Evolutionary conservation across 2,329 filamentous ascomycete species (phyloP), one percentile per base, ranked within the genome.

Genomic region (Penicillium sclerotigenum): DNA sequence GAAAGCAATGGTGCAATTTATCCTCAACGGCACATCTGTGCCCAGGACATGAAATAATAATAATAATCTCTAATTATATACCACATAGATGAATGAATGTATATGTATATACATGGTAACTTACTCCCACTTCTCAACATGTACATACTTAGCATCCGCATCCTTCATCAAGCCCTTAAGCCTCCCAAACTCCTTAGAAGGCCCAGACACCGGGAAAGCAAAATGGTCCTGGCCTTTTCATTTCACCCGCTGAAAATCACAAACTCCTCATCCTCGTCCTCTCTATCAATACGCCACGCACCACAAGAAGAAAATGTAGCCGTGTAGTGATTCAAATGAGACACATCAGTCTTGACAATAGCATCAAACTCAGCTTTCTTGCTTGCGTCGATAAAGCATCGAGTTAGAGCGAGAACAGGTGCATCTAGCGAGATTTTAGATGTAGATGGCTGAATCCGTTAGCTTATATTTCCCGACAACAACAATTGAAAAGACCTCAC

Each of bases 241-340:
- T 65, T 64, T 75, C 76, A 79, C 0, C 73, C 73, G 28, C 58
- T 72, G 18, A 79, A 70, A 0, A 78, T 40, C 3, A 80, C 71
- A 61, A 74, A 79, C 46, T 80, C 76, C 13, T 77, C 72, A 43
- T 72, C 69, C 0, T 60, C 59, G 1, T 62, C 65, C 28, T 68
- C 68, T 10, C 64, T 64, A 45, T 79, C 76, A 16, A 78, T 58
- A 31, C 76, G 68, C 73, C 73, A 79, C 0, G 75, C 75, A 13
- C 72, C 71, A 11, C 67, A 66, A 33, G 73, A 59, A 2, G 47
- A 63, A 5, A 65, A 69, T 5, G 68, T 65, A 0, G 67, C 66
- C 14, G 70, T 62, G 46, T 65, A 64, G 2, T 52, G 61, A 22
- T 69, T 62, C 7, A 77, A 45, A 34, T 64, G 51, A 4, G 59